These are phyloP conservation scores for Beauveria rudraprayagi DNA, from an alignment of 2,329 filamentous ascomycete genomes.

Conservation along the genomic window DNA sequence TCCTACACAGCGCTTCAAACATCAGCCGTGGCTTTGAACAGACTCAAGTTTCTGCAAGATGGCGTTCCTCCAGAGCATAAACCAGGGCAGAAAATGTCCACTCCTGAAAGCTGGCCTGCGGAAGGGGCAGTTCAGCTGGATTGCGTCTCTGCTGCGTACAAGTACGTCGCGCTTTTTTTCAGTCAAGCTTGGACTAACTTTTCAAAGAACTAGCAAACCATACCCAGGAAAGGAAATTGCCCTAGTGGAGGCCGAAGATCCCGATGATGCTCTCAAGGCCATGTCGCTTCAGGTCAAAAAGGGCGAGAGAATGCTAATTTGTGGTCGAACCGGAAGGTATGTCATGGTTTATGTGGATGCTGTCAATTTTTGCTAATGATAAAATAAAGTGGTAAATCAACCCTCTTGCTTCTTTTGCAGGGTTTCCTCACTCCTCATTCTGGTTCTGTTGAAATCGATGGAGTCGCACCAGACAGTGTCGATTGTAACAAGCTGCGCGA, in stretches of 20 bases:
- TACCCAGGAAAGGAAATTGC: background rate
- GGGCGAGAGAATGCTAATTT: background rate
- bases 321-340: slow-evolving; percentile 7
- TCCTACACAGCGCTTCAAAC: background rate
- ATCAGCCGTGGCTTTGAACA: background rate
- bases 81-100: background rate
- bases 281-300: background rate
- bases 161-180: background rate
- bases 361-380: background rate
- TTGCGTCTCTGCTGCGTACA: background rate
- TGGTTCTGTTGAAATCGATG: background rate
- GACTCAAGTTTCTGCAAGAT: slow-evolving; percentile 1
- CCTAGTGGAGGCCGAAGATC: background rate
- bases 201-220: background rate
- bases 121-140: background rate
- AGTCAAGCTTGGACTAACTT: background rate
- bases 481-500: background rate
- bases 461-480: background rate
- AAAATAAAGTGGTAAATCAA: background rate
- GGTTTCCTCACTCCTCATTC: background rate
- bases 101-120: background rate
- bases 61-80: background rate
- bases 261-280: background rate
- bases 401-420: background rate
- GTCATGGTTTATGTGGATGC: background rate